Base-by-base conservation (phyloP, 805 yeast genomes). In the Groenewaldozyma tartarivorans region DNA sequence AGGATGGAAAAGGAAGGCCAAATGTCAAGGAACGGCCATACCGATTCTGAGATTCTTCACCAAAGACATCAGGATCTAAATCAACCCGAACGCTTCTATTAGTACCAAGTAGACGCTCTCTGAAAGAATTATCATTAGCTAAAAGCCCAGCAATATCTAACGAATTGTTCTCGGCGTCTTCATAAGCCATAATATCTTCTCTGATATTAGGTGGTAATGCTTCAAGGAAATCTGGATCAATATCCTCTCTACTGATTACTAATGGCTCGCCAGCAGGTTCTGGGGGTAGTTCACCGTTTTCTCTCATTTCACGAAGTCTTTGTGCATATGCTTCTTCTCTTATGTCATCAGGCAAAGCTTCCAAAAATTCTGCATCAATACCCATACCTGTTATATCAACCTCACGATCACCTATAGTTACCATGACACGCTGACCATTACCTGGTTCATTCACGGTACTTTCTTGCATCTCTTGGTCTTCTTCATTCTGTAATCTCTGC, bases 281-380 rank as follows among this genome's bases (percentile, higher is more conserved):
- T 9, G 11, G 7, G 7, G 29, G 29, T 13, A 24, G 29, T 16
- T 21, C 24, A 3, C 42, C 39, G 15, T 38, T 33, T 1, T 51
- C 26, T 45, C 92, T 17, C 44, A 88, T 67, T 49, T 84, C 92
- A 33, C 87, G 66, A 4, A 86, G 66, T 53, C 87, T 95, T 47
- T 86, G 90, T 0, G 88, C 75, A 54, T 84, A 78, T 0, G 87
- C 96, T 54, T 88, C 96, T 47, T 86, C 94, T 38, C 96, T 68
- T 83, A 88, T 82, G 40, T 84, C 92, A 34, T 85, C 95, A 0
- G 96, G 96, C 29, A 88, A 68, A 0, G 95, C 96, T 51, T 80
- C 81, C 45, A 88, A 67, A 56, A 86, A 88, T 49, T 83, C 90
- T 0, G 95, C 94, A 61, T 88, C 96, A 44, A 88, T 85, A 41